Base-by-base conservation (phyloP, 345 rosid genomes). In the Draba incana region DNA sequence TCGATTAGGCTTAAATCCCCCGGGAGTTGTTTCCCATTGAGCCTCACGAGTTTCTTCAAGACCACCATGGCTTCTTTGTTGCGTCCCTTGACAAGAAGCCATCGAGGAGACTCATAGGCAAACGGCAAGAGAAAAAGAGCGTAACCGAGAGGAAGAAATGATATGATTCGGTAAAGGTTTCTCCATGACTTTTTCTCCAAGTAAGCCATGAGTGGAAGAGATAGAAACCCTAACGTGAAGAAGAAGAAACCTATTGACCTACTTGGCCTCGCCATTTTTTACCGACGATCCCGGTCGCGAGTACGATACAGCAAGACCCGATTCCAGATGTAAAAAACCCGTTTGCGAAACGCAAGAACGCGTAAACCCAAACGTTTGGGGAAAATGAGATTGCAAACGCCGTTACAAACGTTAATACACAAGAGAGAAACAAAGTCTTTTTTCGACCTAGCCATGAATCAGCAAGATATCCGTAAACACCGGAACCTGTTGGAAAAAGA, bases 181-280 rank as follows among this genome's bases (percentile, higher is more conserved):
- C 96, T 81, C 97, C 96, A 91, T 7, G 75, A 66, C 15, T 68
- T 73, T 73, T 83, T 84, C n/a, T 86, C 81, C 51, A 72, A 79
- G 48, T 76, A 84, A 57, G 84, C 92, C 41, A 88, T 72, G 3
- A 84, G 58, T 3, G 92, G 90, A 1, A 90, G 82, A n/a, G 92
- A 85, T 23, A 86, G 62, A 56, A 90, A 85, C 13, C 97, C 95
- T 10, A 58, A 66, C 3, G 92, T 72, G 88, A 85, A 88, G 75
- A 90, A 81, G 71, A 86, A 81, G 83, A 90, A 88, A 24, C 92
- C 90, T 78, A 88, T 45, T 88, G 90, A 4, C 97, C 90, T 5
- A 86, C 89, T 70, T 84, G 92, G 2, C 92, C 89, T 0, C 95
- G 78, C 88, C 90, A 84, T 74, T 88, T 88, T 1, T 85, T 81